phyloP scores from a whole-genome alignment of 2,329 filamentous ascomycete species.

The Colletotrichum kahawae region DNA sequence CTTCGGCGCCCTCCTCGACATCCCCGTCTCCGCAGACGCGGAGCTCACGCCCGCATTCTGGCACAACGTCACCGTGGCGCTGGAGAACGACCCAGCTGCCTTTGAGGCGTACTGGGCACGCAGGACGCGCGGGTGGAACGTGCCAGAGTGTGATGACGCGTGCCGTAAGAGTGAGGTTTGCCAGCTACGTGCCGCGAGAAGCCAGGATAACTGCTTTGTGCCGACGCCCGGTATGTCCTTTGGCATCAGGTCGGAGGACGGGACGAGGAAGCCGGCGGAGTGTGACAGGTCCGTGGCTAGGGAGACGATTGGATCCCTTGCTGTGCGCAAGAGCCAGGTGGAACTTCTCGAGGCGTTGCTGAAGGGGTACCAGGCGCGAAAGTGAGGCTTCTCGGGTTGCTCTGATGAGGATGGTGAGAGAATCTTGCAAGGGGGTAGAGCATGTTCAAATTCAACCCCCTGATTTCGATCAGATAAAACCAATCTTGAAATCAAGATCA shows the following conservation, averaged over 20 bases:
- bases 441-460: rapidly evolving
- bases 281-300: background rate
- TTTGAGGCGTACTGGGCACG: background rate
- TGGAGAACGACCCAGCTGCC: background rate
- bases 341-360: background rate
- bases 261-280: background rate
- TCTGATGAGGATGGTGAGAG: rapidly evolving
- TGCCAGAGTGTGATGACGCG: background rate
- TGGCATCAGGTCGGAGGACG: background rate
- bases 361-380: background rate
- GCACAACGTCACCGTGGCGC: background rate
- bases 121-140: background rate
- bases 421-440: rapidly evolving
- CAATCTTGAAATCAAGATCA: rapidly evolving
- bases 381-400: background rate
- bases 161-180: background rate
- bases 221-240: background rate
- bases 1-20: background rate
- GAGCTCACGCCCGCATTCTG: background rate
- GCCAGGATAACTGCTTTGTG: background rate
- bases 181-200: background rate
- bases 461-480: rapidly evolving
- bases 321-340: background rate
- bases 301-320: background rate
- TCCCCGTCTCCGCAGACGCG: background rate